Evolutionary conservation across 306 rosid species (phyloP), one percentile per base, ranked within the genome.

Genomic region (Casuarina cunninghamiana): DNA sequence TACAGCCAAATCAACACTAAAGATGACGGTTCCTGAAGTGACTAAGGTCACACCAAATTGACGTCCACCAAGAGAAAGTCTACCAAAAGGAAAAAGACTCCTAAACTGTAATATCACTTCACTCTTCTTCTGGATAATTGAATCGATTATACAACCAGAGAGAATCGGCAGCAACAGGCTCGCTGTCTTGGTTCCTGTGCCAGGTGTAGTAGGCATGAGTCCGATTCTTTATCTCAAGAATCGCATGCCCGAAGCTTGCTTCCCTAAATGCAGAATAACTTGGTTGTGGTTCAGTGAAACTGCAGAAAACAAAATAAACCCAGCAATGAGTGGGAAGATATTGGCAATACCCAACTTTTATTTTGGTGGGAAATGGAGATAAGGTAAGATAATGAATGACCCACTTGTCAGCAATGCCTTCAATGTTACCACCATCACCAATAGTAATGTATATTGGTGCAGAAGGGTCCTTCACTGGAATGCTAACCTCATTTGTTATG

Each of bases 131-230:
- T 1, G 78, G 83, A 21, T 63, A 73, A 66, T 67, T 73, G 35
- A 12, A n/a, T 48, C 83, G 26, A 51, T 79, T 79, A 38, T 53
- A 73, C n/a, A 79, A 53, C 78, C 83, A 79, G 43, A 66, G 46
- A 43, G 78, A 73, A 53, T 79, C 83, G 0, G 61, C 41, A 42
- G 69, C 48, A 74, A 57, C 75, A 38, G 76, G 17, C 42, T 67
- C 67, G 5, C 15, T 12, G 26, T 80, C 76, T 6, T 75, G 76
- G 71, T 80, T 75, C 51, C 79, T 70, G 61, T 74, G 83, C 83
- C 83, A 80, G 21, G 75, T 17, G n/a, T 68, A 80, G 26, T 80
- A 38, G 16, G 79, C 83, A 75, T 75, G 83, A 69, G 83, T 80
- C 46, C 72, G n/a, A 60, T 80, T 80, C 46, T 74, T 75, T 8